These are phyloP conservation scores for Penicillium maclennaniae DNA, from an alignment of 495 filamentous ascomycete species.

Conservation along the genomic window DNA sequence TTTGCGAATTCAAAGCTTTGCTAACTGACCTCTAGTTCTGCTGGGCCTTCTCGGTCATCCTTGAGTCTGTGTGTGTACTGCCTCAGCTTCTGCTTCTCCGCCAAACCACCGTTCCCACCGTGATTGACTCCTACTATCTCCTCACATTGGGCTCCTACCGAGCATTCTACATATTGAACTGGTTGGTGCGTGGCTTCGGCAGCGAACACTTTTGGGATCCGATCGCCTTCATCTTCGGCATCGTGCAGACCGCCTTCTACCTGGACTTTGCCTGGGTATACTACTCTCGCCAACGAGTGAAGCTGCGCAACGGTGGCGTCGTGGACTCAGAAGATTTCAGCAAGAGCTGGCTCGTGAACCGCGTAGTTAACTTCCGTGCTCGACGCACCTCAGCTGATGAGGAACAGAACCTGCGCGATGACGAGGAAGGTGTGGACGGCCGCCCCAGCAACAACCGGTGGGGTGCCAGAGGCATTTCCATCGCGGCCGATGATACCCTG, in stretches of 20 bases:
- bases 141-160: slow-evolving; percentile 86
- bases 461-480: slow-evolving; percentile 74
- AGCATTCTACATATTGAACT: slow-evolving; percentile 86
- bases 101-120: slow-evolving; percentile 91
- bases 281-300: slow-evolving; percentile 87
- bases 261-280: slow-evolving; percentile 97
- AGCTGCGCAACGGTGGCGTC: slow-evolving; percentile 83
- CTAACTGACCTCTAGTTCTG: slow-evolving; percentile 50
- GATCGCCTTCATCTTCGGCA: slow-evolving; percentile 76
- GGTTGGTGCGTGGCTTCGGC: slow-evolving; percentile 67
- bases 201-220: slow-evolving; percentile 59
- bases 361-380: slow-evolving; percentile 39
- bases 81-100: slow-evolving; percentile 89
- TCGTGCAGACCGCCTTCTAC: slow-evolving; percentile 88
- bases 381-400: slow-evolving; percentile 30
- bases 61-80: slow-evolving; percentile 86
- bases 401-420: slow-evolving; percentile 40
- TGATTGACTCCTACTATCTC: slow-evolving; percentile 93
- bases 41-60: slow-evolving; percentile 83
- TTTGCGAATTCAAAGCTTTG: not conserved
- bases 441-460: slow-evolving; percentile 52
- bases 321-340: slow-evolving; percentile 90
- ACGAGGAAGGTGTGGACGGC: slow-evolving; percentile 24
- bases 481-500: slow-evolving; percentile 74
- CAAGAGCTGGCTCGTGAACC: slow-evolving; percentile 69